Evolutionary conservation across 1,284 basidiomycete species (phyloP), one percentile per base, ranked within the genome.

Genomic region (Bjerkandera adusta): DNA sequence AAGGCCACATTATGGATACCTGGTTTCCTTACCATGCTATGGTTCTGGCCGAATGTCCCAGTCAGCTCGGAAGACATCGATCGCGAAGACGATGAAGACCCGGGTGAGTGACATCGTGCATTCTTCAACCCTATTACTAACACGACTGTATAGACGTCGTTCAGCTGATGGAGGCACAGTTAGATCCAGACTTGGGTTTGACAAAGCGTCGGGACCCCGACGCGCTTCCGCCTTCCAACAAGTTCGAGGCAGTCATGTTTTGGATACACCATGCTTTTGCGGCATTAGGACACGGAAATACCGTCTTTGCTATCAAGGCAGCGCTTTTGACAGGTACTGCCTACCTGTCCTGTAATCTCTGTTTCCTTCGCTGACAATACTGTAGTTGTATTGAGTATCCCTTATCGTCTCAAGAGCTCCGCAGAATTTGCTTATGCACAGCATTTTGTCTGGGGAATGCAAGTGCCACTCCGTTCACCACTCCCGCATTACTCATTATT

Each of bases 271-370:
- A 66, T 13, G 49, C 60, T 1, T 49, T 71, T 6, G 61, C 60
- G 3, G 66, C 66, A 0, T 54, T 85, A 0, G 68, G 71, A 2
- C 64, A 71, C 13, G 86, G 85, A 4, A 85, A 89, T 56, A 63
- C 68, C 2, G 67, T 92, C 48, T 95, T 84, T 53, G 88, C 87
- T 0, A 45, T 93, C 53, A 96, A 96, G 65, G 90, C 86, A 1
- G 89, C 81, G 0, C 53, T 85, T 7, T 61, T 94, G 39, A 81
- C 85, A 32, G 72, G 81, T 74, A 55, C 36, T 49, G 65, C 20
- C 34, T 35, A 33, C 50, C 11, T 35, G 24, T 38, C 6, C 32
- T 36, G 15, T 5, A 27, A 22, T 15, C 6, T 20, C 11, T 20
- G 21, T 30, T 15, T 24, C 45, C 29, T 43, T 20, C 35, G 18